Evolutionary conservation across 169 alveolate genomes (phyloP), one percentile per base, ranked within the genome.

Genomic region (Cryptosporidium meleagridis): DNA sequence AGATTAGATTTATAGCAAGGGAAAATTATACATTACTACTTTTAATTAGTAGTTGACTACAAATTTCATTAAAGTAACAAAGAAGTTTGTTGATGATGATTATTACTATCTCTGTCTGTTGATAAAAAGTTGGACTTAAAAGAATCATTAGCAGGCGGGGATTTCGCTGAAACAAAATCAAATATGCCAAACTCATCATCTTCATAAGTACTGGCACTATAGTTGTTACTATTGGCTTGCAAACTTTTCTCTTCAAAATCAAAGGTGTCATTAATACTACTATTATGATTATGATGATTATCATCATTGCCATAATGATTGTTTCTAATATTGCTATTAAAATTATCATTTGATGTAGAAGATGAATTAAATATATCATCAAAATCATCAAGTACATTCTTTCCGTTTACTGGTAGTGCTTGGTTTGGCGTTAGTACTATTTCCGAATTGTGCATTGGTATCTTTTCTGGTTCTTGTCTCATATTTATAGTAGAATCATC

Each of bases 331-430:
- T 55, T n/a, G 10, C 7, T 10, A 21, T 10, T 10, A 55, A 26
- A 21, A 10, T 3, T 23, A 51, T n/a, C 65, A 16, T 21, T 2
- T 65, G 84, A 69, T 16, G 44, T 26, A 29, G 39, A 69, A 23
- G 65, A 26, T 35, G 84, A 44, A 21, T 73, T 73, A 45, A 73
- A 73, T 26, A 73, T 73, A 37, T 73, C 86, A 41, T 73, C 86
- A 55, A 73, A 73, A 33, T 73, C 86, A 58, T 73, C 86, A 12
- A 73, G 37, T 58, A 73, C 7, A 29, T 73, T 33, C 23, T 58
- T 33, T 8, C 53, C 37, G 12, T 9, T 9, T 2, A 9, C 23
- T 16, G 16, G 23, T 55, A 8, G 61, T 52, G 23, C 23, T 52
- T 52, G 61, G 1, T 52, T n/a, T 14, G 65, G 26, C 3, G 61